Conservation (phyloP, 768 basidiomycete species). For the Trametes punicea region DNA sequence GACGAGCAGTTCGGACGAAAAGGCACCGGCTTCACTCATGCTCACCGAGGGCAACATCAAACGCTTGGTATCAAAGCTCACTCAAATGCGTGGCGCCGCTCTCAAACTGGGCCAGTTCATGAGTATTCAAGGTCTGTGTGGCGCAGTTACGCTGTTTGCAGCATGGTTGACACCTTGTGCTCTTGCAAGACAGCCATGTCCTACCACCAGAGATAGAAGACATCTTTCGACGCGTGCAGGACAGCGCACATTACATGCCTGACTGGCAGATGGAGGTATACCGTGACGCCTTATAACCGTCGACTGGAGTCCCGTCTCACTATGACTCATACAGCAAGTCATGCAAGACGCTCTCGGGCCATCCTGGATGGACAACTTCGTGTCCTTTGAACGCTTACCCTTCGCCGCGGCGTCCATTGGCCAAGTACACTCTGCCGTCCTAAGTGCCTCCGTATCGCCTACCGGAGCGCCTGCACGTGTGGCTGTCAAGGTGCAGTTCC, state of each 20-base stretch:
- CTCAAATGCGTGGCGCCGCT: constrained; percentile 94
- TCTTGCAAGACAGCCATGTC: constrained; percentile 71
- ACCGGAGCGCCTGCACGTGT: constrained; percentile 56
- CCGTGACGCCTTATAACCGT: not conserved
- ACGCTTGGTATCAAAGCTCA: constrained; percentile 87
- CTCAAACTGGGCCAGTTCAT: constrained; percentile 96
- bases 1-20: constrained; percentile 35
- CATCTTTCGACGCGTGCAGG: constrained; percentile 88
- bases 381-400: constrained; percentile 76
- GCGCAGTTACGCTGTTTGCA: not conserved
- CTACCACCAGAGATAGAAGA: constrained; percentile 85
- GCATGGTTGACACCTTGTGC: not conserved
- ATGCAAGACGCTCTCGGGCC: constrained; percentile 70
- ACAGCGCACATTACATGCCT: constrained; percentile 98
- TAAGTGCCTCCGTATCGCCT: constrained; percentile 50
- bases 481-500: constrained; percentile 93
- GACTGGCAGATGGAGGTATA: constrained; percentile 95
- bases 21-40: constrained; percentile 51
- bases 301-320: not conserved
- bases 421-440: constrained; percentile 81
- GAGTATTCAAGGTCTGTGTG: constrained; percentile 79
- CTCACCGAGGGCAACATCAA: constrained; percentile 91
- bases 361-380: constrained; percentile 70
- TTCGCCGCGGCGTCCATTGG: constrained; percentile 97
- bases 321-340: constrained; percentile 50